These are phyloP conservation scores for Calocybe indica DNA, from an alignment of 768 basidiomycete species.

Conservation along the genomic window DNA sequence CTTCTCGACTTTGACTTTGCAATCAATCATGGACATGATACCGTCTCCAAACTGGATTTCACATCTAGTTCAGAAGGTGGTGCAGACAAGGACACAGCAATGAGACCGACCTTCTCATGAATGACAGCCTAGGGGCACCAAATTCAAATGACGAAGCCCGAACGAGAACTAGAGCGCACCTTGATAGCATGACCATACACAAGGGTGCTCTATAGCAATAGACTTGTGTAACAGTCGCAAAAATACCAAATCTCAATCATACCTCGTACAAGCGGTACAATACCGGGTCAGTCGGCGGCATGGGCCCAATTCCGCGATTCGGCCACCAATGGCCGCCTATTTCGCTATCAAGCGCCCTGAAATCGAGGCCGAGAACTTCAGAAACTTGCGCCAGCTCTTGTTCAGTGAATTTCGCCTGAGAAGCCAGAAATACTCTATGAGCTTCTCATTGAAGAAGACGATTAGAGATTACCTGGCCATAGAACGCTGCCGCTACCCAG, in stretches of 20 bases:
- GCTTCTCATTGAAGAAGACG: background rate
- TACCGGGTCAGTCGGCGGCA: conserved; percentile 73
- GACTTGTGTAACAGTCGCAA: background rate
- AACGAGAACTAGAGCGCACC: conserved; percentile 27
- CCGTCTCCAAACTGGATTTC: conserved; percentile 69
- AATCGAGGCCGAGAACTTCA: conserved; percentile 41
- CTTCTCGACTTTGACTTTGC: conserved; percentile 59
- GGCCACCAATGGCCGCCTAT: conserved; percentile 72
- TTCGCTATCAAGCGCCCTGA: conserved; percentile 29
- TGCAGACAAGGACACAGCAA: background rate
- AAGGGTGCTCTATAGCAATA: conserved; percentile 44
- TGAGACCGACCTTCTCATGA: conserved; percentile 57
- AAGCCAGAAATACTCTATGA: background rate
- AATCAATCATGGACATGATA: conserved; percentile 89
- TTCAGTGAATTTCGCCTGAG: conserved; percentile 59
- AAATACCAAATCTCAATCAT: conserved; percentile 5
- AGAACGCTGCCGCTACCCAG: conserved; percentile 80
- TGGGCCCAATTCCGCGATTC: conserved; percentile 61
- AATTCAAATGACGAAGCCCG: background rate
- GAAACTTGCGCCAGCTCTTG: conserved; percentile 55
- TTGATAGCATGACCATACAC: conserved; percentile 82
- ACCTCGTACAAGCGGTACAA: conserved; percentile 83
- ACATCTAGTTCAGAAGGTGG: background rate
- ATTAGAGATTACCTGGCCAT: conserved; percentile 52
- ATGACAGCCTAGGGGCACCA: conserved; percentile 48